These are phyloP conservation scores for Holtermanniella nyarrowii DNA, from an alignment of 768 basidiomycete species.

Conservation along the genomic window DNA sequence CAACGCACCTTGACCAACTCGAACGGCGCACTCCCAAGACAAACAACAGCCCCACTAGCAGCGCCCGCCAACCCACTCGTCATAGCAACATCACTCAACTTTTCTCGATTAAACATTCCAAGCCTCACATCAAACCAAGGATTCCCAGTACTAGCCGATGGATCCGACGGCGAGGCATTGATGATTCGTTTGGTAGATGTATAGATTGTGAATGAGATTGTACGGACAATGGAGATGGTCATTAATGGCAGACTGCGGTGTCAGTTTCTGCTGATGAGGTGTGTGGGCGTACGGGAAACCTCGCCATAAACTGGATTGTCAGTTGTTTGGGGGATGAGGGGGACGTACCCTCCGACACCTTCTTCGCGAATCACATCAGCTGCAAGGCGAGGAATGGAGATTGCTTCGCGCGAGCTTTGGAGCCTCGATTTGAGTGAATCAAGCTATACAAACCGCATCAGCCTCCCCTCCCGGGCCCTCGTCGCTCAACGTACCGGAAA, in stretches of 20 bases:
- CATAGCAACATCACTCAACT: slow-evolving; percentile 54
- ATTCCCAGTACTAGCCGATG: neutral
- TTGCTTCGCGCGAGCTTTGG: slow-evolving; percentile 67
- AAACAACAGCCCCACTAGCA: slow-evolving; percentile 78
- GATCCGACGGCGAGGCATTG: slow-evolving; percentile 11
- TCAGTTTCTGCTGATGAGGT: neutral
- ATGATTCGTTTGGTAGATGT: slow-evolving; percentile 36
- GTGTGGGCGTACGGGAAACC: slow-evolving; percentile 28
- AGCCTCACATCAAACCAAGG: slow-evolving; percentile 21
- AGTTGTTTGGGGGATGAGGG: neutral
- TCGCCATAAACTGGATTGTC: slow-evolving; percentile 28
- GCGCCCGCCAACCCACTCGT: slow-evolving; percentile 77
- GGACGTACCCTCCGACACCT: slow-evolving; percentile 63
- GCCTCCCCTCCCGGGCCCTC: neutral
- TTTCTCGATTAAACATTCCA: slow-evolving; percentile 24
- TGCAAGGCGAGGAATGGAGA: slow-evolving; percentile 56
- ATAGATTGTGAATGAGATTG: slow-evolving; percentile 40
- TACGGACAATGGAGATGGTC: slow-evolving; percentile 92
- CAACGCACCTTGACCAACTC: slow-evolving; percentile 79
- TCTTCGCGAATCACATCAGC: slow-evolving; percentile 39
- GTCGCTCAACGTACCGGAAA: slow-evolving; percentile 53
- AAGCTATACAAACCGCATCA: slow-evolving; percentile 46
- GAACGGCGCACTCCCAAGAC: slow-evolving; percentile 81
- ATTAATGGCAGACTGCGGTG: slow-evolving; percentile 65
- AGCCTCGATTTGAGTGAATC: slow-evolving; percentile 90